Base-by-base conservation (phyloP, 345 rosid genomes). In the Gynandropsis gynandra region DNA sequence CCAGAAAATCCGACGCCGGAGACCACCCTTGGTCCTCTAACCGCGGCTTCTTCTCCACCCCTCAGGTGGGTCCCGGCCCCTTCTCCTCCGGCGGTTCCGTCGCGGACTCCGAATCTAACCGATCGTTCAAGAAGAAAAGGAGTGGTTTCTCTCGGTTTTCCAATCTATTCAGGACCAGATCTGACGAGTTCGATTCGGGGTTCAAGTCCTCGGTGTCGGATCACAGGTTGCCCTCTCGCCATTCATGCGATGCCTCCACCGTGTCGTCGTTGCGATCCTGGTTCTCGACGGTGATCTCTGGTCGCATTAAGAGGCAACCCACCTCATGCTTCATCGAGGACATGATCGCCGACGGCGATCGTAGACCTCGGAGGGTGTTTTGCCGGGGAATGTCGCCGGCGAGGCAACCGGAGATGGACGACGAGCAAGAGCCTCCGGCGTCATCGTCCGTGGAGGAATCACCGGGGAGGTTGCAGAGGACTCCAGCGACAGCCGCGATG, bases 331-430 rank as follows among this genome's bases (percentile, higher is more conserved):
- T 66, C 54, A 18, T 49, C 16, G 85, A 70, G 39, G 67, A 72
- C 9, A 52, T 81, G 19, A 53, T 21, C 5, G 15, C 61, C 6
- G 37, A 29, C 16, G 52, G 40, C 40, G 61, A 66, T 10, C 66
- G 55, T 17, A 63, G 54, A 49, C 74, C 67, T 16, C 54, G 71
- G n/a, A 70, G 60, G 35, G 57, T 65, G 41, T 24, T 48, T 39
- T 71, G 75, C 48, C 83, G 84, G 36, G 96, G 96, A 70, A 80
- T 90, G 89, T 90, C 98, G 17, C 98, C 95, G 7, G 78, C 68
- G 36, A 44, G 65, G 15, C 74, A 64, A 12, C 16, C 32, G 16
- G 62, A 74, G 27, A 41, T 39, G 24, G 77, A 68, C 5, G 74
- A 48, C 27, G 79, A 72, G 9, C 54, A 49, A 27, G 80, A 72